Evolutionary conservation across 2,329 filamentous ascomycete species (phyloP), one percentile per base, ranked within the genome.

Genomic region (Alternaria gansuensis): DNA sequence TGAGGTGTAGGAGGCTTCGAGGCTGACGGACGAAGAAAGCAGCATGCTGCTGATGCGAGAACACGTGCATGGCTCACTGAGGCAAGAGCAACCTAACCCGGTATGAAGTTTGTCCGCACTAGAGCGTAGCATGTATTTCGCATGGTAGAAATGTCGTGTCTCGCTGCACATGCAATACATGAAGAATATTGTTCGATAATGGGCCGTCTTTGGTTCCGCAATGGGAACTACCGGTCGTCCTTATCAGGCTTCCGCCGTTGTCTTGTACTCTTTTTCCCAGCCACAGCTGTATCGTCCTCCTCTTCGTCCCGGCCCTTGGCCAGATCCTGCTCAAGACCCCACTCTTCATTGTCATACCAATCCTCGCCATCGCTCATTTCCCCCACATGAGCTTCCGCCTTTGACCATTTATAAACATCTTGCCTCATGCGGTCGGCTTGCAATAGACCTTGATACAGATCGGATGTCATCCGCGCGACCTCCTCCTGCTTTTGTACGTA

Each of bases 351-450:
- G 76, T 96, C 92, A 72, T 93, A 93, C 90, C 91, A 96, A 74
- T 96, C 92, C 80, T 96, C 92, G 10, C 91, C 91, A 73, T 96
- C 92, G 50, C 90, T 93, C 88, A 95, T 88, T 75, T 93, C 90
- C 49, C 88, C 85, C 14, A 88, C 76, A 72, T 94, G 91, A 23
- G 85, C 90, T 78, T 94, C 91, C 1, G 91, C 89, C 74, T 92
- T 92, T 65, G 88, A 85, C 88, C 90, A 93, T 66, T 86, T 85
- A 73, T 89, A 84, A 3, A 95, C 90, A 21, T 87, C 84, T 68
- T 86, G 87, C 28, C 91, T 85, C 75, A 90, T 84, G 43, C 90
- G 84, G 66, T 94, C 88, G 1, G 90, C 90, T 67, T 86, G 85
- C 61, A 93, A 81, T 51, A 96, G 82, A 1, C 91, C 90, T 50